Percentiles rank a stretch among this genome's conserved stretches.
Conservation (phyloP, 768 basidiomycete species). For the Cyclocybe aegerita region DNA sequence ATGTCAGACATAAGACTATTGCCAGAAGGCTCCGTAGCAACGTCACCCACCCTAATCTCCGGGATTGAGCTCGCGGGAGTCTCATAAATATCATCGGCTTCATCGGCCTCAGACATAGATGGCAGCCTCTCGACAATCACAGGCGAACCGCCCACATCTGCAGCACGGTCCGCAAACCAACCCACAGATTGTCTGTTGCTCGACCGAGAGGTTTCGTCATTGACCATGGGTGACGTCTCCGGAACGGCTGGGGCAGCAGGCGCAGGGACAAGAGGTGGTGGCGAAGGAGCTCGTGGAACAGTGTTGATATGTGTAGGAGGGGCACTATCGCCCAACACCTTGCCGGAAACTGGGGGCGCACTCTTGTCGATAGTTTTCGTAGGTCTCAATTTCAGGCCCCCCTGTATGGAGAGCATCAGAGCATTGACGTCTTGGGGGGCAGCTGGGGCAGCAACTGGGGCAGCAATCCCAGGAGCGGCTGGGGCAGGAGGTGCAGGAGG, state of each 20-base stretch:
- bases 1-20: constrained; percentile 68
- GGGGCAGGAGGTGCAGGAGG: constrained; percentile 38
- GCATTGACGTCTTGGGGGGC: constrained; percentile 56
- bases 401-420: constrained; percentile 77
- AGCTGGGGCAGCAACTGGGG: constrained; percentile 29
- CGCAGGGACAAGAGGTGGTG: constrained; percentile 31
- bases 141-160: constrained; percentile 48
- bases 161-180: constrained; percentile 89
- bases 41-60: constrained; percentile 56
- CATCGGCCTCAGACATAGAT: constrained; percentile 60
- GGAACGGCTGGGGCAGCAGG: constrained; percentile 18
- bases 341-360: constrained; percentile 65
- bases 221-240: constrained; percentile 27
- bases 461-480: constrained; percentile 30
- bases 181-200: constrained; percentile 79
- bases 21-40: constrained; percentile 32
- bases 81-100: constrained; percentile 34
- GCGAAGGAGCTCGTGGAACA: constrained; percentile 41
- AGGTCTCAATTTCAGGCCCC: constrained; percentile 69
- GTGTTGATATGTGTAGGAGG: constrained; percentile 70
- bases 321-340: constrained; percentile 71
- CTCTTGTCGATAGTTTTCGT: constrained; percentile 85
- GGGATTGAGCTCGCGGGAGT: constrained; percentile 38
- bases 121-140: constrained; percentile 41
- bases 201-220: constrained; percentile 23